phyloP scores from a whole-genome alignment of 495 filamentous ascomycete genomes.

The Xylaria longipes region DNA sequence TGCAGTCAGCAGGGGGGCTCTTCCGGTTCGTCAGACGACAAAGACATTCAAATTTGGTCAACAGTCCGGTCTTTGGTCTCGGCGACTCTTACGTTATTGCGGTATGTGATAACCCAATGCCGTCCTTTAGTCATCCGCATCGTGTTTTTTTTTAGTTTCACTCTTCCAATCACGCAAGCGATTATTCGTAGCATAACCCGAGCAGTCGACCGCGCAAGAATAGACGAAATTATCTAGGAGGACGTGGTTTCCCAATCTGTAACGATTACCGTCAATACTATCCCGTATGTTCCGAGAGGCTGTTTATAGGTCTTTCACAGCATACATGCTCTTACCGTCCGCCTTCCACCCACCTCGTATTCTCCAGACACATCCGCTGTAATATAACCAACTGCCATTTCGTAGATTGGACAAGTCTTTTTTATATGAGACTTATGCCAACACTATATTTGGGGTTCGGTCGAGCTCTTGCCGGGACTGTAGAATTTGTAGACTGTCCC shows the following conservation, averaged over 20 bases:
- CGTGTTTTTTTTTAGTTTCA: background rate
- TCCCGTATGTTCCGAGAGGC: background rate
- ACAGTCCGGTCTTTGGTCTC: background rate
- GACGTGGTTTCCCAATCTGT: background rate
- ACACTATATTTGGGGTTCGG: background rate
- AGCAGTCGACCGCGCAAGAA: background rate
- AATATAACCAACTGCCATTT: background rate
- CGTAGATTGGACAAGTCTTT: background rate
- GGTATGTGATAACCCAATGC: constrained; percentile 4
- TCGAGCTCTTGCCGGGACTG: background rate
- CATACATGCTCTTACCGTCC: background rate
- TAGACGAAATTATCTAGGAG: background rate
- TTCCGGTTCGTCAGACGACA: constrained; percentile 3
- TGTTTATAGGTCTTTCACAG: background rate
- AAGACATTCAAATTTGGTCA: background rate
- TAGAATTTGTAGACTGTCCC: background rate
- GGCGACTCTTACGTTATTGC: constrained; percentile 8
- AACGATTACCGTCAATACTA: background rate
- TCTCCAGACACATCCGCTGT: background rate
- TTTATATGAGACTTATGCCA: background rate
- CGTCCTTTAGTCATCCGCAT: background rate
- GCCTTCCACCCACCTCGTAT: background rate
- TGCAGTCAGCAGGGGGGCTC: constrained; percentile 19
- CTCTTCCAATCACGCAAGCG: background rate
- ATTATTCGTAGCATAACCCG: background rate